These are phyloP conservation scores for Hansenula lynferdii DNA, from an alignment of 1,139 yeast genomes.

Conservation along the genomic window DNA sequence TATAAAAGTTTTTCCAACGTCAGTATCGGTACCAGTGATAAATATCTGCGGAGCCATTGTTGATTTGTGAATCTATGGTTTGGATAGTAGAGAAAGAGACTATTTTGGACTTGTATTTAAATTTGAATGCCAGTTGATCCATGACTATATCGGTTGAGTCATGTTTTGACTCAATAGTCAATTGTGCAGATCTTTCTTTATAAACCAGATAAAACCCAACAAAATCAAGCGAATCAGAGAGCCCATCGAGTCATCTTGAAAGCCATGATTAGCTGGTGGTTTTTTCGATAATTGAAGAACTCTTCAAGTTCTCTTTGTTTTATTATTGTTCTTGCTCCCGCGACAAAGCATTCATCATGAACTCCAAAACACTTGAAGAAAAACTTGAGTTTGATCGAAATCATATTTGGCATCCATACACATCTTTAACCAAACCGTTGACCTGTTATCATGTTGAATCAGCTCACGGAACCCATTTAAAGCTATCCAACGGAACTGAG, in stretches of 20 bases:
- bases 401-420: constrained; percentile 31
- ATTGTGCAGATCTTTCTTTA: neutral
- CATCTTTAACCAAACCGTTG: constrained; percentile 25
- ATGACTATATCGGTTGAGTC: neutral
- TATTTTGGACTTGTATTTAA: neutral
- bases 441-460: constrained; percentile 26
- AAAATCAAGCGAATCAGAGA: neutral
- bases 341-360: too few relatives aligned
- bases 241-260: too few relatives aligned
- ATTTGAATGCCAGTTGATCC: neutral
- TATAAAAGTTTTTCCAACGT: constrained; percentile 29
- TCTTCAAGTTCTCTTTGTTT: too few relatives aligned
- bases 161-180: neutral
- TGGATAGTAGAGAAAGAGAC: neutral
- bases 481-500: constrained; percentile 16
- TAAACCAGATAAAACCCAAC: too few relatives aligned
- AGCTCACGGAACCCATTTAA: constrained; percentile 23
- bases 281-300: too few relatives aligned
- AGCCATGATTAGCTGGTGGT: too few relatives aligned
- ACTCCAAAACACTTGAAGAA: neutral
- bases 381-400: constrained; percentile 22
- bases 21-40: constrained; percentile 31
- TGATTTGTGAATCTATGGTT: too few relatives aligned
- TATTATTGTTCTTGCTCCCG: too few relatives aligned
- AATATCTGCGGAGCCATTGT: constrained; percentile 16